Percentiles rank a stretch among this genome's conserved stretches.
Evolutionary conservation across 331 rosid species (phyloP).

Genomic region (Malus hybrid): DNA sequence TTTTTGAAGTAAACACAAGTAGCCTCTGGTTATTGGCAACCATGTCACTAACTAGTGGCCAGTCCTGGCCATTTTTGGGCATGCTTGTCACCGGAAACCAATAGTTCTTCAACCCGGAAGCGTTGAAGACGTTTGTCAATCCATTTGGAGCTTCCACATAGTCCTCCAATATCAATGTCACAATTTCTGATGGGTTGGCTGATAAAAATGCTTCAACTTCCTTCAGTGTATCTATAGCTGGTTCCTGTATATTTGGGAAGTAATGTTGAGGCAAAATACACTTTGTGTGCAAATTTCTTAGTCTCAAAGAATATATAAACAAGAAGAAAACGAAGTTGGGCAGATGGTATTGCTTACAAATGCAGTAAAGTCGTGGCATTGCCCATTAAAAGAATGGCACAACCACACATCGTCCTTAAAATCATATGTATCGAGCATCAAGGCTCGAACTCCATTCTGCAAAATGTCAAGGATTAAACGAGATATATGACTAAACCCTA

Average conservation of each 20-base stretch:
- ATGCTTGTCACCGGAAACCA: conserved; percentile 71
- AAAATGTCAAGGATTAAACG: not conserved
- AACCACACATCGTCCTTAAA: conserved; percentile 73
- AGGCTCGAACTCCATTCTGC: conserved; percentile 74
- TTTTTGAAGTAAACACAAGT: conserved; percentile 62
- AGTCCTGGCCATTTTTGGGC: conserved; percentile 67
- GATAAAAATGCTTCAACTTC: conserved; percentile 67
- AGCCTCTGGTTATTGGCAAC: conserved; percentile 67
- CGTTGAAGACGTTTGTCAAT: conserved; percentile 59
- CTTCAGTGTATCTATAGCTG: conserved; percentile 60
- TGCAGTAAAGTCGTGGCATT: conserved; percentile 65
- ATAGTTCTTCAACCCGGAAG: conserved; percentile 60
- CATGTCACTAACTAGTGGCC: conserved; percentile 85
- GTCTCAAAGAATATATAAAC: not conserved
- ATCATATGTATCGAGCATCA: conserved; percentile 88
- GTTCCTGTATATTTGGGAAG: conserved; percentile 36
- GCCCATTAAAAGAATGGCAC: conserved; percentile 78
- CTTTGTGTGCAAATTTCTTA: not conserved
- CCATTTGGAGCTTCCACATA: conserved; percentile 75
- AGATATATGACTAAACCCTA: too few species aligned
- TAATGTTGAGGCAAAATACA: not conserved
- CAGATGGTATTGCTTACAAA: conserved; percentile 47
- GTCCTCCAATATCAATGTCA: conserved; percentile 80
- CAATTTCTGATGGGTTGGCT: conserved; percentile 63
- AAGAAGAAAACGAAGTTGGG: not conserved